Conservation (phyloP, 371 early-diverging fungal species). For the Mucor indicus region DNA sequence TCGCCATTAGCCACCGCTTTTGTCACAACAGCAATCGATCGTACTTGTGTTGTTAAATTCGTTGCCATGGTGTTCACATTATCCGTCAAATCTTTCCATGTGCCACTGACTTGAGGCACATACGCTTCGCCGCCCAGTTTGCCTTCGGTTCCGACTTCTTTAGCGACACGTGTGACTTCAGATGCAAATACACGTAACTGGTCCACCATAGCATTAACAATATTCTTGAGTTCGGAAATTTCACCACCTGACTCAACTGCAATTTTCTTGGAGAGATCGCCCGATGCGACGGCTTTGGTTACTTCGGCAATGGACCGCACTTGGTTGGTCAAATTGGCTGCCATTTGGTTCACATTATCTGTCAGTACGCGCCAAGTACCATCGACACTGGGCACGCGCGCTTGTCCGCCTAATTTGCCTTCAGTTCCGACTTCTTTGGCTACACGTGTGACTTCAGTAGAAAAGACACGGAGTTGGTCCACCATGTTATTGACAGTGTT, state of each 20-base stretch:
- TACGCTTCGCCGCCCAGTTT: slow-evolving; percentile 33
- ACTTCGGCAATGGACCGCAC: slow-evolving; percentile 58
- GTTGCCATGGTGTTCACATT: slow-evolving; percentile 48
- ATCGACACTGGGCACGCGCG: slow-evolving; percentile 47
- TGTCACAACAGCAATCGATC: slow-evolving; percentile 55
- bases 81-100: slow-evolving; percentile 49
- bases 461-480: slow-evolving; percentile 37
- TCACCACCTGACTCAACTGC: slow-evolving; percentile 39
- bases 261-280: slow-evolving; percentile 48
- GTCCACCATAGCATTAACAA: slow-evolving; percentile 48
- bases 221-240: slow-evolving; percentile 42
- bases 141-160: slow-evolving; percentile 53
- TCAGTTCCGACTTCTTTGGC: slow-evolving; percentile 56
- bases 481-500: slow-evolving; percentile 49
- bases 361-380: slow-evolving; percentile 73
- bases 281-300: slow-evolving; percentile 57
- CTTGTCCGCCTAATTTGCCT: slow-evolving; percentile 52
- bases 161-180: slow-evolving; percentile 40
- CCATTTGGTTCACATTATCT: slow-evolving; percentile 63
- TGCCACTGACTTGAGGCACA: slow-evolving; percentile 41
- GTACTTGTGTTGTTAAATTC: slow-evolving; percentile 46
- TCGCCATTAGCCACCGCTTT: slow-evolving; percentile 58
- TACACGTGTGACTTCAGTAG: slow-evolving; percentile 48
- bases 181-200: slow-evolving; percentile 35
- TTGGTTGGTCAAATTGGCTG: slow-evolving; percentile 59